A percentile compares a stretch with the other conserved stretches of the same genome.
phyloP scores from a whole-genome alignment of 768 basidiomycete species.

The Rickenella mellea region DNA sequence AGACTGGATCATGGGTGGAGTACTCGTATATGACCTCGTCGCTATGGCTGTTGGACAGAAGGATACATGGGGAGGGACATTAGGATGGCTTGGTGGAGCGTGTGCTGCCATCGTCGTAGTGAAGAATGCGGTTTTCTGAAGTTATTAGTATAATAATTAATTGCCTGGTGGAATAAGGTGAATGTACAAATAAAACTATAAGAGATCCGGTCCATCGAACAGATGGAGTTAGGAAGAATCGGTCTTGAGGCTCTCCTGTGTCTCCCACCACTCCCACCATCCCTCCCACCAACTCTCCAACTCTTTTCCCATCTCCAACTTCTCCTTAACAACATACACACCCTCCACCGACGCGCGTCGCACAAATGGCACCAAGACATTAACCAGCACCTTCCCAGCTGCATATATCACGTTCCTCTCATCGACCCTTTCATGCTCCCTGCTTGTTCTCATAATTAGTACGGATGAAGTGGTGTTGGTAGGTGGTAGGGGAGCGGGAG shows the following conservation, averaged over 20 bases:
- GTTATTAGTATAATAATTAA: not conserved
- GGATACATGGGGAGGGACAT: conserved; percentile 13
- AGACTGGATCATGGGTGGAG: conserved; percentile 13
- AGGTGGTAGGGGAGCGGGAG: no score
- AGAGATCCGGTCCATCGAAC: no score
- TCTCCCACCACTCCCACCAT: no score
- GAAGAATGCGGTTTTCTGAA: conserved; percentile 5
- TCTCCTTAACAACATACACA: conserved; percentile 42
- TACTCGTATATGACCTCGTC: conserved; percentile 15
- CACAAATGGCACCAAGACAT: conserved; percentile 62
- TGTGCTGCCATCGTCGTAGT: conserved; percentile 11
- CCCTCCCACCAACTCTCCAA: no score
- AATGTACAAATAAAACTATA: no score
- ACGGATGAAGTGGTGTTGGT: no score
- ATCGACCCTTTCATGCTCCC: conserved; percentile 19
- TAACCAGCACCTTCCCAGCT: conserved; percentile 47
- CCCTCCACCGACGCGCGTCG: conserved; percentile 64
- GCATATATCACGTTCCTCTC: conserved; percentile 29
- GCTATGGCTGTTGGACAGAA: conserved; percentile 13
- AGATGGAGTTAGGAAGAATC: no score
- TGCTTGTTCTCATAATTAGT: no score
- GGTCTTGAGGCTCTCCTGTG: no score
- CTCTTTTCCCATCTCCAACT: not conserved
- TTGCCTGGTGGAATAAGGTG: no score
- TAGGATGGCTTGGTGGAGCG: conserved; percentile 15